Base-by-base conservation (phyloP, 176 grass and related monocot species). In the Juncus effusus region DNA sequence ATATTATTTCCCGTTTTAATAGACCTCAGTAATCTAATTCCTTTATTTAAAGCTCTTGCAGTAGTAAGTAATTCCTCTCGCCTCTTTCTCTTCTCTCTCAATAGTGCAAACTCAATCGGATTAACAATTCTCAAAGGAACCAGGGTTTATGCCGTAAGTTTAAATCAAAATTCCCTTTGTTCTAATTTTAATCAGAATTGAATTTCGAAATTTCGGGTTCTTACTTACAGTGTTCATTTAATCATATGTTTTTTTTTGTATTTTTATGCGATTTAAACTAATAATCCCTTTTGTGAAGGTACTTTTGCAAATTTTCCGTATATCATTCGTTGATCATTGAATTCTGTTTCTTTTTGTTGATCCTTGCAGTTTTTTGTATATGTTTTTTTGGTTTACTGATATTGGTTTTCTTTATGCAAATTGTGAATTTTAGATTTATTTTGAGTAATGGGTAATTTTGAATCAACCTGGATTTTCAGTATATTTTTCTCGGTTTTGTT, bases 91-190 rank as follows among this genome's bases (percentile, higher is more conserved):
- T 57, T 9, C n/a, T 47, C 44, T 47, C 4, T 5, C 44, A 6
- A 9, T 47, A 47, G 44, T 9, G 9, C 44, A 47, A 9, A 9
- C 54, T 57, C 11, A 16, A 13, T 12, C 54, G 14, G 54, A 5
- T 12, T 11, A 57, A 5, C 14, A 57, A 16, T 5, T 16, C 7
- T 16, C 12, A 52, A 52, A 7, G 49, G 1, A 8, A 52, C 49
- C 12, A 57, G 54, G 54, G 54, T 57, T 57, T 57, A 57, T 57
- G 54, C 54, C 8, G 54, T 57, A 57, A 57, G 54, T 16, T 57
- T 57, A 0, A 13, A 16, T 13, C 44, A 6, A 47, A 47, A 47
- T 47, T 47, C 44, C 9, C 44, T 5, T 47, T 47, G 9, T 47
- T 47, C 9, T 47, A 9, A 47, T 47, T 47, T 47, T 9, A 47